Conservation (phyloP, 208 protist genomes). For the Leishmania tropica region DNA sequence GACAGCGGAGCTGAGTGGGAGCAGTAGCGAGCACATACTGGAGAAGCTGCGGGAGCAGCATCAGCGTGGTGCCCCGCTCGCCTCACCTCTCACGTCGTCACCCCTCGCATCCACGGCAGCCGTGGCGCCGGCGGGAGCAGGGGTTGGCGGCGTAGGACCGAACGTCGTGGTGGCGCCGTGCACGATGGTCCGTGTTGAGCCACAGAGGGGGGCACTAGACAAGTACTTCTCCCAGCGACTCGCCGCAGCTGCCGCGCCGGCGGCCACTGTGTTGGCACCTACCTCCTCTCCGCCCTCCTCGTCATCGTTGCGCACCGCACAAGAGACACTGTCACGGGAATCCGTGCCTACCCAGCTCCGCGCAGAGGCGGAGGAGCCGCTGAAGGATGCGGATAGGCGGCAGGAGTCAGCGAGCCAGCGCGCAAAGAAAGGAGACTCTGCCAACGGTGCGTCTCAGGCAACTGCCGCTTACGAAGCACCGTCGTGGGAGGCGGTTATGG, state of each 20-base stretch:
- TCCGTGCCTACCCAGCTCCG: neutral
- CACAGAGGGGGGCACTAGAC: conserved; percentile 78
- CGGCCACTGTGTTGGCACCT: neutral
- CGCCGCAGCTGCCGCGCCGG: conserved; percentile 1
- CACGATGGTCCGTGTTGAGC: conserved; percentile 77
- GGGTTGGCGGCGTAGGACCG: conserved; percentile 6
- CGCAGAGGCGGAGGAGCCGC: neutral
- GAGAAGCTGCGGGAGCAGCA: conserved; percentile 33
- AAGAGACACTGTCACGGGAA: neutral
- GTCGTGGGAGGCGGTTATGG: conserved; percentile 34
- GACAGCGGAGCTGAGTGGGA: conserved; percentile 13
- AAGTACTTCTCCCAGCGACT: conserved; percentile 50
- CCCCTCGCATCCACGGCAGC: conserved; percentile 3
- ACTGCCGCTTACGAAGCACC: conserved; percentile 11
- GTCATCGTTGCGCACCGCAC: neutral
- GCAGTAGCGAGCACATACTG: conserved; percentile 35
- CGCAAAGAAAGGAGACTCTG: neutral
- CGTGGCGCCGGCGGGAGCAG: neutral
- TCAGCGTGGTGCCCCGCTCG: conserved; percentile 24
- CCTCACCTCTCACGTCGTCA: conserved; percentile 35
- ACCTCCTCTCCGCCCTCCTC: neutral
- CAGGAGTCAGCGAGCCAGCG: neutral
- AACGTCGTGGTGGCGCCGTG: conserved; percentile 54
- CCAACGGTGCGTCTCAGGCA: neutral
- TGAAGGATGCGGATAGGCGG: neutral